phyloP scores from a whole-genome alignment of 2,329 filamentous ascomycete species.

The Neobulgaria alba region DNA sequence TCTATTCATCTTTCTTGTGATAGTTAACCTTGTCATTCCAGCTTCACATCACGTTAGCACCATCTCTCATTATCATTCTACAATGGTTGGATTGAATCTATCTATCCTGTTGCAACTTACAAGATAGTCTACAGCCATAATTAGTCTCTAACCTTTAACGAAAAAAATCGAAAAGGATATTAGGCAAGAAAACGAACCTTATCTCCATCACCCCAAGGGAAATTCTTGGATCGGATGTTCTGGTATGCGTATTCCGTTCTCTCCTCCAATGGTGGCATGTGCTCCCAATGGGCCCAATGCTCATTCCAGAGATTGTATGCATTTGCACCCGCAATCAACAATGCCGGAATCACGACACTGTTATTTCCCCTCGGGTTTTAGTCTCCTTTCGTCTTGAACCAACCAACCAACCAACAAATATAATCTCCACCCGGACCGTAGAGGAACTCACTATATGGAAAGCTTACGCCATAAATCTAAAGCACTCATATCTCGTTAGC shows the following conservation, averaged over 20 bases:
- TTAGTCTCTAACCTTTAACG: too few species aligned
- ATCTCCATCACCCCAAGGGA: conserved; percentile 88
- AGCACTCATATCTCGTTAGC: conserved; percentile 13
- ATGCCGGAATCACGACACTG: conserved; percentile 66
- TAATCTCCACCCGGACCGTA: background rate
- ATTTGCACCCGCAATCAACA: conserved; percentile 68
- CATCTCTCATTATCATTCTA: background rate
- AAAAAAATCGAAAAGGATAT: too few species aligned
- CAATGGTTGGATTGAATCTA: background rate
- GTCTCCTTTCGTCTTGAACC: conserved; percentile 1
- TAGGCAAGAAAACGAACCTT: too few species aligned
- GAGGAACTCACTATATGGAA: conserved; percentile 75
- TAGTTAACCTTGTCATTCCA: conserved; percentile 97
- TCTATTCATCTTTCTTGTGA: conserved; percentile 52
- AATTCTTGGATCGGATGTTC: conserved; percentile 97
- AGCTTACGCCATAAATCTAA: conserved; percentile 92
- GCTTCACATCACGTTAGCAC: conserved; percentile 39
- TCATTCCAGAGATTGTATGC: conserved; percentile 87
- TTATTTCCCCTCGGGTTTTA: background rate
- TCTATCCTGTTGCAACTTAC: conserved; percentile 38
- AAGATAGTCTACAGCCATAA: conserved; percentile 47
- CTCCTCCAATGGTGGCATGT: conserved; percentile 83
- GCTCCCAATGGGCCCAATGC: conserved; percentile 93
- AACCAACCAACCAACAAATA: too few species aligned
- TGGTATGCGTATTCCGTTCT: conserved; percentile 90